phyloP scores from a whole-genome alignment of 192 early-diverging fungal genomes.

The Kappamyces sp. region DNA sequence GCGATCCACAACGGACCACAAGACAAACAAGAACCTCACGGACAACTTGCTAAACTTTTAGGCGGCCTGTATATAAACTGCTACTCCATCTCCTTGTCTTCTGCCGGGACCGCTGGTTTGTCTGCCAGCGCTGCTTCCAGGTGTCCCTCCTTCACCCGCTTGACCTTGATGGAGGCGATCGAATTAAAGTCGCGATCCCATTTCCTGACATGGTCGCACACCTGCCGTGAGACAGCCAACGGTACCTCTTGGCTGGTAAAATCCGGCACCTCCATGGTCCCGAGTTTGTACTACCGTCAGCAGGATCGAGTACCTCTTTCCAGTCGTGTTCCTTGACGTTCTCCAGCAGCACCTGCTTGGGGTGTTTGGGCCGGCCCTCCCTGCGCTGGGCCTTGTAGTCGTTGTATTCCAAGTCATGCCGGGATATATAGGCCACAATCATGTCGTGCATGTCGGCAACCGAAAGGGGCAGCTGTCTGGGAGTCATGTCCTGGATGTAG shows the following conservation, averaged over 20 bases:
- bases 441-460: constrained; percentile 41
- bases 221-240: background rate
- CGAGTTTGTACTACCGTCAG: constrained; percentile 22
- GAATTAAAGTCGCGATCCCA: constrained; percentile 50
- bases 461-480: constrained; percentile 30
- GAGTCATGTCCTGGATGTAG: constrained; percentile 23
- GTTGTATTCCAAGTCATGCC: constrained; percentile 57
- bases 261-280: constrained; percentile 34
- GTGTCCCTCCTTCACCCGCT: background rate
- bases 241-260: constrained; percentile 25
- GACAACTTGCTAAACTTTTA: no score
- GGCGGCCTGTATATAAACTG: no score
- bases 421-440: constrained; percentile 44
- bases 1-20: no score
- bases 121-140: background rate
- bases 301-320: constrained; percentile 16
- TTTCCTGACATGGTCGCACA: constrained; percentile 19
- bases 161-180: constrained; percentile 30
- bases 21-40: no score
- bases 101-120: background rate
- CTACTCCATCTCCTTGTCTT: background rate
- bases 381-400: constrained; percentile 32
- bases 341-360: constrained; percentile 29
- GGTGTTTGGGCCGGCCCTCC: constrained; percentile 33
- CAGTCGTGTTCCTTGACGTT: constrained; percentile 29